A percentile compares a stretch with the other conserved stretches of the same genome.
These are phyloP conservation scores for Neckera pumila DNA, from an alignment of 225 moss, liverwort and hornwort species.

Conservation along the genomic window DNA sequence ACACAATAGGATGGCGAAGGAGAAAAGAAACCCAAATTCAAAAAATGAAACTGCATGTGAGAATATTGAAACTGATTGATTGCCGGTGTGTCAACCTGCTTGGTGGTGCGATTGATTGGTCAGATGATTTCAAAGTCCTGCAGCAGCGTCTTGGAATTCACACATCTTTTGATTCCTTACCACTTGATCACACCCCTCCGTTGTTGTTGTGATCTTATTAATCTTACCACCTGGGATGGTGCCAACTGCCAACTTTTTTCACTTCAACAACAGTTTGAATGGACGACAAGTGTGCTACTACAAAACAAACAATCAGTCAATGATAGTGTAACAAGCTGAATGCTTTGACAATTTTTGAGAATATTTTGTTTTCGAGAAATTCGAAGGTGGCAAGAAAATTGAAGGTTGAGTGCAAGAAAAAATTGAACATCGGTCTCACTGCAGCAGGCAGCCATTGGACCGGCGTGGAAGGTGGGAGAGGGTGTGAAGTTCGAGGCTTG, in stretches of 20 bases:
- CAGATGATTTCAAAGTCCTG: background rate
- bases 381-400: background rate
- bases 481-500: background rate
- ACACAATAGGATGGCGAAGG: background rate
- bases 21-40: background rate
- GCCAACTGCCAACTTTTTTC: background rate
- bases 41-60: background rate
- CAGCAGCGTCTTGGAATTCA: background rate
- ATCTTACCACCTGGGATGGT: background rate
- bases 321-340: background rate
- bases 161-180: no score
- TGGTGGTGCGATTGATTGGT: background rate
- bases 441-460: no score
- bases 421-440: no score
- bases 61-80: background rate
- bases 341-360: no score
- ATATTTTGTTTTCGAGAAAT: no score
- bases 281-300: background rate
- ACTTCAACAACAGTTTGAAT: no score
- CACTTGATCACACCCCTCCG: no score
- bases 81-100: background rate
- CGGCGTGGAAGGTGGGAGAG: background rate
- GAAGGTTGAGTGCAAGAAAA: background rate
- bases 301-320: background rate
- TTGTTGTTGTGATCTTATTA: no score